These are phyloP conservation scores for Rhizopogon vinicolor DNA, from an alignment of 768 basidiomycete genomes.

Conservation along the genomic window DNA sequence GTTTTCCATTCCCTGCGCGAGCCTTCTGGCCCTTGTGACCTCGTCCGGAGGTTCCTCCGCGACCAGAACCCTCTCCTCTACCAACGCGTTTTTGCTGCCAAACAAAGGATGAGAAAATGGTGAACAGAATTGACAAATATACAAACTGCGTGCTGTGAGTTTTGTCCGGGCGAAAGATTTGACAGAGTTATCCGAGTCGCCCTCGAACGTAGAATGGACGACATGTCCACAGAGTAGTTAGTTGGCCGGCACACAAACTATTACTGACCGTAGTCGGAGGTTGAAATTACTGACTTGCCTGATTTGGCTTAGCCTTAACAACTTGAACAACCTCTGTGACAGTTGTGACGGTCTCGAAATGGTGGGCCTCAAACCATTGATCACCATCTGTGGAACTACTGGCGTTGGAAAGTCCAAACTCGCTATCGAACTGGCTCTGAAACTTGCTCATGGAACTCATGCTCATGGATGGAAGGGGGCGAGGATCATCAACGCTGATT, in stretches of 20 bases:
- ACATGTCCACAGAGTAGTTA: constrained; percentile 21
- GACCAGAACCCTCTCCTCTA: constrained; percentile 86
- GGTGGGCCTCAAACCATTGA: constrained; percentile 52
- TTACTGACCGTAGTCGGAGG: no score
- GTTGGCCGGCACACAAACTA: no score
- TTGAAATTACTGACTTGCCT: not conserved
- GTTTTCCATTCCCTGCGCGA: constrained; percentile 82
- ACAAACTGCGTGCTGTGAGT: constrained; percentile 64
- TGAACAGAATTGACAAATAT: not conserved
- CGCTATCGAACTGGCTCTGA: constrained; percentile 80
- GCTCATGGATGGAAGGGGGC: constrained; percentile 51
- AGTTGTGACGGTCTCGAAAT: constrained; percentile 5
- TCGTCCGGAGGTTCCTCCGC: constrained; percentile 88
- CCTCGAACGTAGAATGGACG: constrained; percentile 29
- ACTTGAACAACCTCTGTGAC: no score
- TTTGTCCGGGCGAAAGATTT: constrained; percentile 64
- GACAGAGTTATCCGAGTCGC: constrained; percentile 52
- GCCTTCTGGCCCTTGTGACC: constrained; percentile 97
- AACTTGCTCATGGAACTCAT: constrained; percentile 33
- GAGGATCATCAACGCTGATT: constrained; percentile 90
- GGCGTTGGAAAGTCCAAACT: constrained; percentile 95
- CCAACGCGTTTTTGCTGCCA: constrained; percentile 90
- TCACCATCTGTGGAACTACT: constrained; percentile 90
- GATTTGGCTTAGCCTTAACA: not conserved
- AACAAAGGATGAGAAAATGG: constrained; percentile 7